phyloP scores from a whole-genome alignment of 2,329 filamentous ascomycete genomes.

The Uncinocarpus reesii region DNA sequence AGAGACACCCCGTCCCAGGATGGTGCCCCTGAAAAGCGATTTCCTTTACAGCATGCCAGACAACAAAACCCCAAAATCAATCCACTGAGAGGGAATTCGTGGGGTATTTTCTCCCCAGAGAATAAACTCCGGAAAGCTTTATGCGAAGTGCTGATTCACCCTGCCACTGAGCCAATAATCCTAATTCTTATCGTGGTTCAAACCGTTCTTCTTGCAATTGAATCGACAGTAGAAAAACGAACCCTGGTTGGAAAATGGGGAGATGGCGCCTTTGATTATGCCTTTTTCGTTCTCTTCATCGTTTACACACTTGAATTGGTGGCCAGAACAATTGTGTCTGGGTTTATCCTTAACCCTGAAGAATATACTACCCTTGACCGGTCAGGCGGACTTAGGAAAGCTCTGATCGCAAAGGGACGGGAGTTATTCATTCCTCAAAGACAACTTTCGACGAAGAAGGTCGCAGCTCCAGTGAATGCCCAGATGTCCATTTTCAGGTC shows the following conservation, averaged over 20 bases:
- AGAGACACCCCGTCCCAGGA: conserved; percentile 28
- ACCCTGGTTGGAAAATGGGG: conserved; percentile 57
- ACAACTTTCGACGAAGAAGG: conserved; percentile 53
- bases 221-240: conserved; percentile 61
- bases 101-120: conserved; percentile 73
- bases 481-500: conserved; percentile 57
- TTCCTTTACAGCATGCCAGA: conserved; percentile 5
- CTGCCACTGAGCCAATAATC: conserved; percentile 76
- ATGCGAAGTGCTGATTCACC: conserved; percentile 76
- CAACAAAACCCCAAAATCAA: conserved; percentile 47
- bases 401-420: conserved; percentile 64
- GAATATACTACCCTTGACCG: conserved; percentile 89
- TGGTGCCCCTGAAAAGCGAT: conserved; percentile 31
- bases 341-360: conserved; percentile 76
- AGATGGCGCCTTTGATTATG: conserved; percentile 57
- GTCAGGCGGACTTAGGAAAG: conserved; percentile 61
- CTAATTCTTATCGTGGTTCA: conserved; percentile 80
- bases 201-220: conserved; percentile 74
- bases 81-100: conserved; percentile 72
- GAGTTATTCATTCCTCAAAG: conserved; percentile 73
- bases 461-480: conserved; percentile 30
- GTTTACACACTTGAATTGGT: conserved; percentile 82
- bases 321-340: conserved; percentile 81
- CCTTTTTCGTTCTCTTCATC: conserved; percentile 69
- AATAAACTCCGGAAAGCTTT: conserved; percentile 63